These are phyloP conservation scores for Aspergillus biplanus DNA, from an alignment of 495 filamentous ascomycete species.

Conservation along the genomic window DNA sequence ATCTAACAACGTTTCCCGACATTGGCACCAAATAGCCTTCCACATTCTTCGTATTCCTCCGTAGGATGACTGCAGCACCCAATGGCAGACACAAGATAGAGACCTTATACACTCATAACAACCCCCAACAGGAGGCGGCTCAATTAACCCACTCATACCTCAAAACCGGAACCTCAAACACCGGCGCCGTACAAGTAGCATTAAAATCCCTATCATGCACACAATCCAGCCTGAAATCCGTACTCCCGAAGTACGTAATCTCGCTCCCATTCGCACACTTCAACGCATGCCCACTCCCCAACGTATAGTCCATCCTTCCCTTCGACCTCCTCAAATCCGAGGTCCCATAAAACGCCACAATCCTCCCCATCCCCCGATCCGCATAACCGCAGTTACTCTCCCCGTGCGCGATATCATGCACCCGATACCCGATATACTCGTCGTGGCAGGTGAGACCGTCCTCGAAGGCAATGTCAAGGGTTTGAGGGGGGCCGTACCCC, in stretches of 20 bases:
- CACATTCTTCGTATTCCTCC: too few relatives aligned
- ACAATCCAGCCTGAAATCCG: slow-evolving; percentile 35
- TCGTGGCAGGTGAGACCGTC: slow-evolving; percentile 42
- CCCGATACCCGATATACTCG: slow-evolving; percentile 39
- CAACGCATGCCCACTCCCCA: slow-evolving; percentile 39
- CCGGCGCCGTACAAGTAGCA: slow-evolving; percentile 37
- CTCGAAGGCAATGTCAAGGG: slow-evolving; percentile 36
- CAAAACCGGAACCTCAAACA: slow-evolving; percentile 38
- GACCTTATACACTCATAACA: too few relatives aligned
- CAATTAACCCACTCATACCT: slow-evolving; percentile 34
- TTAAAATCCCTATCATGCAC: slow-evolving; percentile 37
- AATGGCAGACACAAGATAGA: too few relatives aligned
- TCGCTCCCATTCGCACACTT: slow-evolving; percentile 38
- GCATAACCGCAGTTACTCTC: slow-evolving; percentile 41
- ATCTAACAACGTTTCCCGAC: too few relatives aligned
- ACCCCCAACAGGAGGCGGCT: background rate
- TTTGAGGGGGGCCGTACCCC: slow-evolving; percentile 40
- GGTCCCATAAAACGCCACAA: slow-evolving; percentile 40
- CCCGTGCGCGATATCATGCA: slow-evolving; percentile 41
- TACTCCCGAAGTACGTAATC: slow-evolving; percentile 40
- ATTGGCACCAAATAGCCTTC: too few relatives aligned
- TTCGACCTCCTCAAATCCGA: slow-evolving; percentile 30
- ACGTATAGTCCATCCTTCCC: slow-evolving; percentile 37
- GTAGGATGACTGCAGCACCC: too few relatives aligned
- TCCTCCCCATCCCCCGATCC: slow-evolving; percentile 34